Evolutionary conservation across 2,329 filamentous ascomycete genomes (phyloP).

Genomic region (Achaetomium macrosporum): DNA sequence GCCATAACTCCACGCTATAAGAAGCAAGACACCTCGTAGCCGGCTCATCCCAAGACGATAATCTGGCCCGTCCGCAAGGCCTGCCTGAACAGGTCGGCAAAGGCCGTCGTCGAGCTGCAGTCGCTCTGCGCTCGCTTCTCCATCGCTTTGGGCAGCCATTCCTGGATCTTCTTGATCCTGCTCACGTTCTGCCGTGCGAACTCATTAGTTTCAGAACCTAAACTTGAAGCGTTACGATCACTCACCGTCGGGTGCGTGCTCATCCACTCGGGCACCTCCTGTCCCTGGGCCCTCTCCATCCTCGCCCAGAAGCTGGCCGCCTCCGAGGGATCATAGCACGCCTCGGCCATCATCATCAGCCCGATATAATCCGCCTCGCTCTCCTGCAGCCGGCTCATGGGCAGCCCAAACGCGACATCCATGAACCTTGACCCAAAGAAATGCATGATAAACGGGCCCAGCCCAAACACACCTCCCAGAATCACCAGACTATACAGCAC

Average conservation of each 20-base stretch:
- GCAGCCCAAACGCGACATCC: slow-evolving; percentile 59
- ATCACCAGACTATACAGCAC: slow-evolving; percentile 46
- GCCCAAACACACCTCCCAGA: slow-evolving; percentile 40
- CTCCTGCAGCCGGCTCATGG: slow-evolving; percentile 66
- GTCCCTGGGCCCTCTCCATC: slow-evolving; percentile 51
- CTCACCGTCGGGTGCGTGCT: slow-evolving; percentile 69
- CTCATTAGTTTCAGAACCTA: background rate
- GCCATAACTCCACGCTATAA: background rate
- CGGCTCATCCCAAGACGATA: slow-evolving; percentile 8
- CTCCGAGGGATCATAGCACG: slow-evolving; percentile 66
- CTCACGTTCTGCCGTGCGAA: slow-evolving; percentile 44
- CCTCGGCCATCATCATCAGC: slow-evolving; percentile 75
- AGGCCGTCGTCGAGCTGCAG: slow-evolving; percentile 46
- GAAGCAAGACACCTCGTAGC: background rate
- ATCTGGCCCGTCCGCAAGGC: slow-evolving; percentile 35
- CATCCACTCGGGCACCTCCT: slow-evolving; percentile 61
- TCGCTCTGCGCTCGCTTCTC: slow-evolving; percentile 49
- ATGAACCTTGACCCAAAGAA: slow-evolving; percentile 45
- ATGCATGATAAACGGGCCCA: slow-evolving; percentile 37
- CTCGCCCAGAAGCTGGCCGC: slow-evolving; percentile 62
- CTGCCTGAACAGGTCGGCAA: slow-evolving; percentile 47
- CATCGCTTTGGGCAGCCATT: slow-evolving; percentile 55
- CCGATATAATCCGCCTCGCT: slow-evolving; percentile 77
- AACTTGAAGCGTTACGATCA: slow-evolving; percentile 8
- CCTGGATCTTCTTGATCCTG: slow-evolving; percentile 58